Evolutionary conservation across 257 asterid species (phyloP), one percentile per base, ranked within the genome.

Genomic region (Galeopsis tetrahit): DNA sequence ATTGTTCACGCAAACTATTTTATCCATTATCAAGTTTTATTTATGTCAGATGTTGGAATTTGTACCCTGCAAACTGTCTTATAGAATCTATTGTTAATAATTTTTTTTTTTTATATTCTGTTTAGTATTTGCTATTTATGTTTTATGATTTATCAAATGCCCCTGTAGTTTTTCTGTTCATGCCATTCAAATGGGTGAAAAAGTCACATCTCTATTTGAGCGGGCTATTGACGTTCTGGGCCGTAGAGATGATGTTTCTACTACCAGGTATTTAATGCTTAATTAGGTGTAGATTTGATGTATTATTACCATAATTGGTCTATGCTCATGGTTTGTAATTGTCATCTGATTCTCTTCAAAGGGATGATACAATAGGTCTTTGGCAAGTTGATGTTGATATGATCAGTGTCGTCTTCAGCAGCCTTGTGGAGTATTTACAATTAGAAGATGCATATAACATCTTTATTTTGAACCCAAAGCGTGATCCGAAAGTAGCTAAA

Each of bases 381-480:
- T 92, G 98, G 99, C 98, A 92, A 87, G 96, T 95, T 80, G 99
- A 95, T 68, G 84, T 86, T 77, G 99, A 95, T 86, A 82, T 92
- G 98, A 88, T 95, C 83, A 86, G 85, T 79, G 85, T 80, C 79
- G 58, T 92, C 75, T 79, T 88, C 87, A 82, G 83, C 82, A 92
- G 96, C 82, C 96, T 95, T 62, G 92, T 95, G 80, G 98, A 95
- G 76, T 95, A 95, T 85, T 80, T 95, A 82, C 93, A 90, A 64
- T 74, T 95, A 79, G 96, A 79, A 69, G 86, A 86, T 81, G 99
- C 92, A 59, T 95, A 92, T 81, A 95, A 92, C 70, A 80, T 95
- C 84, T 95, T 92, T 75, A 68, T 95, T 74, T 77, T 95, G 86
- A 95, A 90, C 85, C 98, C 97, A 67, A 95, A 89, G 85, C 87